Evolutionary conservation across 1,284 basidiomycete genomes (phyloP).

Genomic region (Cerrena zonata): DNA sequence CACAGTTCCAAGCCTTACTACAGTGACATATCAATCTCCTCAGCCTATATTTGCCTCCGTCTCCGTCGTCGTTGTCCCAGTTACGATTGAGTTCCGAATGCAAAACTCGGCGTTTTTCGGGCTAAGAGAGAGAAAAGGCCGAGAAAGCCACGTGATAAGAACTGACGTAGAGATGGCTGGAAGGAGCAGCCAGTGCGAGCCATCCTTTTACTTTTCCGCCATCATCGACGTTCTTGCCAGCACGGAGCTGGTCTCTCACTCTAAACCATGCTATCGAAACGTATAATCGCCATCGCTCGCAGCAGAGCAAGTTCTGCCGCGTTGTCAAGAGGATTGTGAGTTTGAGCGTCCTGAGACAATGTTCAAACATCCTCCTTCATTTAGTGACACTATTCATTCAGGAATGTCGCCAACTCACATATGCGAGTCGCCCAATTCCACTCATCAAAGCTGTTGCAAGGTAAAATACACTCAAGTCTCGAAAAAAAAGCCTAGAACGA

Average conservation of each 20-base stretch:
- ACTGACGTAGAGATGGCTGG: slow-evolving; percentile 1
- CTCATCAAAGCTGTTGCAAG: slow-evolving; percentile 61
- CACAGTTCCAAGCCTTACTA: background rate
- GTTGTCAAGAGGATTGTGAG: slow-evolving; percentile 51
- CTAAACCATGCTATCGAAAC: slow-evolving; percentile 63
- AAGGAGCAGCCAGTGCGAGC: background rate
- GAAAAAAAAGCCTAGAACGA: background rate
- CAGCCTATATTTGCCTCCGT: no score
- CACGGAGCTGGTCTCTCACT: background rate
- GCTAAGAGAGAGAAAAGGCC: background rate
- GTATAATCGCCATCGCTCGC: slow-evolving; percentile 56
- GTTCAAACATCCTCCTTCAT: no score
- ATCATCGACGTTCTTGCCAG: slow-evolving; percentile 1
- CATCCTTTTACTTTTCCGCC: background rate
- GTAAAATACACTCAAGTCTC: slow-evolving; percentile 37
- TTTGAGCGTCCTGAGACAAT: slow-evolving; percentile 7
- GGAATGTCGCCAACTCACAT: slow-evolving; percentile 43
- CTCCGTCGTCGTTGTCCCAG: no score
- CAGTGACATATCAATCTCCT: background rate
- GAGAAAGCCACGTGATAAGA: background rate
- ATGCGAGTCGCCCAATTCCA: slow-evolving; percentile 59
- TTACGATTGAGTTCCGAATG: background rate
- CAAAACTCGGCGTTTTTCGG: background rate
- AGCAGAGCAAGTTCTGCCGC: slow-evolving; percentile 35
- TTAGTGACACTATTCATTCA: no score